Evolutionary conservation across 2,329 filamentous ascomycete species (phyloP), one percentile per base, ranked within the genome.

Genomic region (Diplocarpon rosae): DNA sequence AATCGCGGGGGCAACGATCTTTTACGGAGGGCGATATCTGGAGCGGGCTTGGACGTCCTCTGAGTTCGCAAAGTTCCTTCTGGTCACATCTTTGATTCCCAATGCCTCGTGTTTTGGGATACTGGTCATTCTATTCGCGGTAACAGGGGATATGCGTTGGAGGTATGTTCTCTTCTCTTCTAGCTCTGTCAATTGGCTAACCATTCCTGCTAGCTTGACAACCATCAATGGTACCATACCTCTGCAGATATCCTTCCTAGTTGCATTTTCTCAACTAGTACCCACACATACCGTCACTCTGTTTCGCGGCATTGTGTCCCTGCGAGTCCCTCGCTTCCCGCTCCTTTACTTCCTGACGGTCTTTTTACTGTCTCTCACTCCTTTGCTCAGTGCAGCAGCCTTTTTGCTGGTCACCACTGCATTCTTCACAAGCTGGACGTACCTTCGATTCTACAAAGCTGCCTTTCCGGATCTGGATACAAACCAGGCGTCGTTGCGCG

Each of bases 271-370:
- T 67, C 92, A 98, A 66, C 85, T 98, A 39, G 84, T 96, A 30
- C 92, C 92, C 16, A 89, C 95, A 50, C 92, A 98, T 65, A 98
- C 92, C 10, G 90, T 96, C 42, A 92, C 90, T 4, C 77, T 98
- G 47, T 90, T 95, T 69, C 83, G 84, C 52, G 88, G 88, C 52
- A 69, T 95, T 49, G 63, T 96, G 47, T 94, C 92, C 48, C 79
- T 96, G 63, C 85, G 90, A 55, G 88, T 98, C 43, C 78, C 78
- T 14, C 69, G 75, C 38, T 78, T 80, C 56, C 78, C 77, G 10
- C 69, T 94, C 68, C 51, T 92, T 67, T 71, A 84, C 79, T 63
- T 95, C 73, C 69, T 78, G 73, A 52, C 85, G 46, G 75, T 93
- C 48, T 80, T 85, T 53, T 72, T 82, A 29, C 69, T 85, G 42